A percentile compares a stretch with the other conserved stretches of the same genome.
These are phyloP conservation scores for Casuarina glauca DNA, from an alignment of 306 rosid genomes.

Conservation along the genomic window DNA sequence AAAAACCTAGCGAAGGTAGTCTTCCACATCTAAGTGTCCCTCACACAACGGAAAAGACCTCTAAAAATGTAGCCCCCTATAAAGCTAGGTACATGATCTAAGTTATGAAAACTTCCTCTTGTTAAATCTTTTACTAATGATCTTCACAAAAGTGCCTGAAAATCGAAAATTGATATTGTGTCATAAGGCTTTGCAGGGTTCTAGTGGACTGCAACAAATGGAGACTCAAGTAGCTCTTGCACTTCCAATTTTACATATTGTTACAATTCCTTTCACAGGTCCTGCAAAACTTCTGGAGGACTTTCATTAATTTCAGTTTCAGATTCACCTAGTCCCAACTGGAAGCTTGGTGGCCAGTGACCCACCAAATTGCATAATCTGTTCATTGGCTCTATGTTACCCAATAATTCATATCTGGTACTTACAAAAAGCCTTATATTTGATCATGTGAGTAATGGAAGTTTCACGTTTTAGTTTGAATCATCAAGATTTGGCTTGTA, in stretches of 20 bases:
- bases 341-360: neutral
- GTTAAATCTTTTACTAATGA: neutral
- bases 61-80: neutral
- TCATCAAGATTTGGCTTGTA: slow-evolving; percentile 1
- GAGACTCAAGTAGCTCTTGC: neutral
- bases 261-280: neutral
- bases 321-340: neutral
- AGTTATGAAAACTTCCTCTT: neutral
- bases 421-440: neutral
- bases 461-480: slow-evolving; percentile 18
- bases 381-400: neutral
- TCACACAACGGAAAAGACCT: neutral
- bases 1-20: neutral
- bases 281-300: neutral
- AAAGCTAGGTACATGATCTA: neutral
- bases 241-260: neutral
- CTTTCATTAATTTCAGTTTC: neutral
- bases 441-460: neutral
- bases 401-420: neutral
- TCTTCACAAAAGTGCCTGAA: neutral
- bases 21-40: neutral
- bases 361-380: neutral
- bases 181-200: neutral
- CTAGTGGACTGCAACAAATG: neutral
- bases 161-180: neutral